Conservation (phyloP, 73 alveolate genomes). For the Paramecium bursaria region DNA sequence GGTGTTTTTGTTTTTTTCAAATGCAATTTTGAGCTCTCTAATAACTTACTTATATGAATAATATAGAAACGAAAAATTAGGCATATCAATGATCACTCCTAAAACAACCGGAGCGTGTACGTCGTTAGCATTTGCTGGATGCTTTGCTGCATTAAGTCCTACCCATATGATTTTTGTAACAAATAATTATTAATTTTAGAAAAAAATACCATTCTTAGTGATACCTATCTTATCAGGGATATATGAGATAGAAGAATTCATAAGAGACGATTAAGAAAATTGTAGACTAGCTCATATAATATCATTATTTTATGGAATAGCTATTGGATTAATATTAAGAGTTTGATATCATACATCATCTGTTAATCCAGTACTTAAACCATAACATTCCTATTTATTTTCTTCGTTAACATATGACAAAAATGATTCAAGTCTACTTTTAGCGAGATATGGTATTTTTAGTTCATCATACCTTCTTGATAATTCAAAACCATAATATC, state of each 20-base stretch:
- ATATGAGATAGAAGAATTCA: slow-evolving; percentile 57
- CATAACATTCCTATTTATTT: too few species aligned
- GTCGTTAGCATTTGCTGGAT: slow-evolving; percentile 53
- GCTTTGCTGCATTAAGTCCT: slow-evolving; percentile 38
- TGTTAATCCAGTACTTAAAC: too few species aligned
- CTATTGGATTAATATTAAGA: slow-evolving; percentile 56
- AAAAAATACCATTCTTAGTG: slow-evolving; percentile 58
- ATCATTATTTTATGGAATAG: slow-evolving; percentile 52
- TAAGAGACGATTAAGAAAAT: slow-evolving; percentile 46
- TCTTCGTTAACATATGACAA: too few species aligned
- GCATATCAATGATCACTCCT: slow-evolving; percentile 60
- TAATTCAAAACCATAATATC: too few species aligned
- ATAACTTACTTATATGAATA: slow-evolving; percentile 63
- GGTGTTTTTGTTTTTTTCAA: slow-evolving; percentile 39
- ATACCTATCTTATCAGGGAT: slow-evolving; percentile 37
- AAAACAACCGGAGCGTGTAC: slow-evolving; percentile 67
- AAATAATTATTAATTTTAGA: neutral
- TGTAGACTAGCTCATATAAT: slow-evolving; percentile 69
- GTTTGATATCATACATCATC: too few species aligned
- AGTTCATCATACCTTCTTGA: too few species aligned
- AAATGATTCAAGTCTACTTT: too few species aligned
- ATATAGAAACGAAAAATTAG: slow-evolving; percentile 29
- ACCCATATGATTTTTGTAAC: slow-evolving; percentile 3
- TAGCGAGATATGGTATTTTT: too few species aligned
- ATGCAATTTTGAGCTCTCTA: slow-evolving; percentile 43